Conservation (phyloP, 1,139 yeast genomes). For the Candida neerlandica region DNA sequence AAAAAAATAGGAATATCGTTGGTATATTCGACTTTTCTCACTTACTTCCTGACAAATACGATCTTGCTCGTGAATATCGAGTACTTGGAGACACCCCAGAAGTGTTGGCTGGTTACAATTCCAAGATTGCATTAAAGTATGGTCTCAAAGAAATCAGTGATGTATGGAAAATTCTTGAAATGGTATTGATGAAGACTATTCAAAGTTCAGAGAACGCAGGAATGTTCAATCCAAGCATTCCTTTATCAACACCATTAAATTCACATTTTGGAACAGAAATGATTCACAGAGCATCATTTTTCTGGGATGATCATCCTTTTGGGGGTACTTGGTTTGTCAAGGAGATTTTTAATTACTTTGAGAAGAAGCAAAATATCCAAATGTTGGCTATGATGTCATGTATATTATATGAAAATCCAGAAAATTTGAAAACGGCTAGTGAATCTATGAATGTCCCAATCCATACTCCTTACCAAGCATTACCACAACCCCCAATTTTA, state of each 20-base stretch:
- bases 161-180: slow-evolving; percentile 73
- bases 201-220: not conserved
- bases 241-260: not conserved
- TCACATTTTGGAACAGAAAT: slow-evolving; percentile 4
- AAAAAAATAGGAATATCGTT: slow-evolving; percentile 52
- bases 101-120: slow-evolving; percentile 66
- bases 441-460: slow-evolving; percentile 38
- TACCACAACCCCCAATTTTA: slow-evolving; percentile 32
- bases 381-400: slow-evolving; percentile 92
- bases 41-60: slow-evolving; percentile 75
- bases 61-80: slow-evolving; percentile 75
- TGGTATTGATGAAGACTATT: slow-evolving; percentile 34
- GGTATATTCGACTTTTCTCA: slow-evolving; percentile 67
- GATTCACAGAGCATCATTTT: slow-evolving; percentile 35
- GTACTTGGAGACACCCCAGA: slow-evolving; percentile 70
- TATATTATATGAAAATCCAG: slow-evolving; percentile 50
- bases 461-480: slow-evolving; percentile 49
- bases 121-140: slow-evolving; percentile 67
- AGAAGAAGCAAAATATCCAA: slow-evolving; percentile 67
- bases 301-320: slow-evolving; percentile 84
- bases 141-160: slow-evolving; percentile 68
- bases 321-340: slow-evolving; percentile 77
- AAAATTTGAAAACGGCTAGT: slow-evolving; percentile 19
- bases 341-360: slow-evolving; percentile 67
- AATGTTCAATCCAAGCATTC: not conserved